Evolutionary conservation across 352 stramenopile genomes (phyloP).

Genomic region (Phytophthora gonapodyides): DNA sequence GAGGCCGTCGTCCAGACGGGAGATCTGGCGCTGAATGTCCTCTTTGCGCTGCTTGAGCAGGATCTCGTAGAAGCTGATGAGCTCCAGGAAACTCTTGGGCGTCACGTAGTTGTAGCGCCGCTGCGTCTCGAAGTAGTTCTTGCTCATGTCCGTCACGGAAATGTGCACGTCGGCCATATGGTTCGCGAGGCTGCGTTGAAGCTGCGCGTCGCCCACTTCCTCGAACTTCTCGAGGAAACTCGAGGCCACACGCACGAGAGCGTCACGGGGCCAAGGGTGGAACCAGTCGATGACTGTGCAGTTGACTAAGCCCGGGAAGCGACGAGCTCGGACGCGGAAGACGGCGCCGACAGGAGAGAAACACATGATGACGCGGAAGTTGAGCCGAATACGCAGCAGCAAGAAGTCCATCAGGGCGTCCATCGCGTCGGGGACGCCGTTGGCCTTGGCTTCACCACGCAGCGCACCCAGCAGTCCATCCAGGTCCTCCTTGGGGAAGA

Average conservation of each 20-base stretch:
- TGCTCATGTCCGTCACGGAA: conserved; percentile 95
- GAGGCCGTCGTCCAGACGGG: conserved; percentile 96
- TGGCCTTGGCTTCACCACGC: conserved; percentile 95
- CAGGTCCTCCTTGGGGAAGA: conserved; percentile 98
- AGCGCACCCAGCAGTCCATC: conserved; percentile 92
- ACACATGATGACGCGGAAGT: conserved; percentile 97
- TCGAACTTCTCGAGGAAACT: conserved; percentile 97
- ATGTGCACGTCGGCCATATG: conserved; percentile 99
- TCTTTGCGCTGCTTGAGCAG: conserved; percentile 95
- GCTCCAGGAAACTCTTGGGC: conserved; percentile 98
- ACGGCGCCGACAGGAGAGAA: conserved; percentile 97
- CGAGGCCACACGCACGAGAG: conserved; percentile 95
- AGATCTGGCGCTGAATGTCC: conserved; percentile 95
- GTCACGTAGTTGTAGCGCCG: conserved; percentile 98
- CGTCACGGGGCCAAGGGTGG: conserved; percentile 97
- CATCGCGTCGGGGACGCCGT: conserved; percentile 92
- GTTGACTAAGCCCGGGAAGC: conserved; percentile 97
- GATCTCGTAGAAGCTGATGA: conserved; percentile 98
- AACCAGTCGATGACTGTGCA: conserved; percentile 99
- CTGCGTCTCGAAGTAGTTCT: conserved; percentile 95
- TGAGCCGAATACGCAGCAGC: conserved; percentile 91
- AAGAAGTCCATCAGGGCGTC: conserved; percentile 97
- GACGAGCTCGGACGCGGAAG: conserved; percentile 95
- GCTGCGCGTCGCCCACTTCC: conserved; percentile 74
- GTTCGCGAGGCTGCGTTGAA: conserved; percentile 93